A percentile compares a stretch with the other conserved stretches of the same genome.
phyloP scores from a whole-genome alignment of 177 flowering plant genomes.

The Tripterygium wilfordii region DNA sequence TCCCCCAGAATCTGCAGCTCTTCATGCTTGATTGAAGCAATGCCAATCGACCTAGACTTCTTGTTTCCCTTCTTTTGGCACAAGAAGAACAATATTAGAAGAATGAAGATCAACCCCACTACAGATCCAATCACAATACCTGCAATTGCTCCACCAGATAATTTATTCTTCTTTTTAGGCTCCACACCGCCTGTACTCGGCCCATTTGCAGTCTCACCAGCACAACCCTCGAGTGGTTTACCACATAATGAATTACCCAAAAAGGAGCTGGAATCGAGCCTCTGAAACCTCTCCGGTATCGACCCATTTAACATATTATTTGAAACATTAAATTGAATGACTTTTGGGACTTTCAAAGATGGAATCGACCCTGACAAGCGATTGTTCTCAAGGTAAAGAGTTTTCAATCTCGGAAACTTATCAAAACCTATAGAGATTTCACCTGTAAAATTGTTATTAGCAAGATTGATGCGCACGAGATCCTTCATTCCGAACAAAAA shows the following conservation, averaged over 20 bases:
- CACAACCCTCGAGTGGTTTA: constrained; percentile 30
- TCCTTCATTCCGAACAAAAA: constrained; percentile 20
- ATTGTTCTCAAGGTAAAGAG: constrained; percentile 41
- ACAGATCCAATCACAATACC: constrained; percentile 46
- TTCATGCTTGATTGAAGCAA: constrained; percentile 23
- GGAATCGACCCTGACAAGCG: constrained; percentile 41
- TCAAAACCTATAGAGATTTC: constrained; percentile 28
- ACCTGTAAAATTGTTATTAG: constrained; percentile 44
- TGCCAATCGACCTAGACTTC: constrained; percentile 24
- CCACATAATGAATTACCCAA: constrained; percentile 51
- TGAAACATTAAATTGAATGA: constrained; percentile 57
- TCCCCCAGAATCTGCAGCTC: constrained; percentile 24
- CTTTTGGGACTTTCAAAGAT: constrained; percentile 20
- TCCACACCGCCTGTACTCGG: not conserved
- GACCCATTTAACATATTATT: constrained; percentile 47
- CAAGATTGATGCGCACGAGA: constrained; percentile 40
- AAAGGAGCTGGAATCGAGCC: constrained; percentile 24
- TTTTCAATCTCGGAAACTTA: constrained; percentile 32
- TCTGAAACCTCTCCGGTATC: constrained; percentile 27
- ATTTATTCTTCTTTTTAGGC: constrained; percentile 21
- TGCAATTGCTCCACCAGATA: constrained; percentile 41
- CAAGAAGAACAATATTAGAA: constrained; percentile 20
- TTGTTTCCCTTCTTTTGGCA: constrained; percentile 29
- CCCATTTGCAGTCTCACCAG: no score
- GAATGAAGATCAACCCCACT: constrained; percentile 21